These are phyloP conservation scores for Prunus yedoensis DNA, from an alignment of 331 rosid genomes.

Conservation along the genomic window DNA sequence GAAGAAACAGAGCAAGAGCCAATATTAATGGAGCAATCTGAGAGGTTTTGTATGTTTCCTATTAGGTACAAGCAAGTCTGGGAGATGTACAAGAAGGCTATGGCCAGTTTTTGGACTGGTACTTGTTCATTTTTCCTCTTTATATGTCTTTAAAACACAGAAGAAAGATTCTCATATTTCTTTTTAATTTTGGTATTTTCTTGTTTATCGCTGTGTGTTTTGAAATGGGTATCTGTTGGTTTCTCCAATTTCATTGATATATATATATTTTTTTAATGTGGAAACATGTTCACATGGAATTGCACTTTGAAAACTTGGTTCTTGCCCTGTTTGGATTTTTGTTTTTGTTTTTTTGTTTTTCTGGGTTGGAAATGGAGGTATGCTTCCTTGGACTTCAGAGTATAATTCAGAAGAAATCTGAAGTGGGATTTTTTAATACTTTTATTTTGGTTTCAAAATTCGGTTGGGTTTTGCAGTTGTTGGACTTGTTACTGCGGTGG, in stretches of 20 bases:
- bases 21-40: constrained; percentile 65
- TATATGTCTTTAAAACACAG: too few relatives aligned
- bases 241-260: not conserved
- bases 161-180: not conserved
- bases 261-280: not conserved
- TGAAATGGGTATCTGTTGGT: not conserved
- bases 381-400: too few relatives aligned
- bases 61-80: constrained; percentile 66
- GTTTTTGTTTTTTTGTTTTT: not conserved
- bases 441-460: constrained; percentile 9
- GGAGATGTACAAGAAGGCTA: constrained; percentile 95
- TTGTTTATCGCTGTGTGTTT: not conserved
- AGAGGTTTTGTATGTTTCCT: constrained; percentile 90
- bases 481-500: not conserved
- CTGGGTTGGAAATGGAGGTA: not conserved
- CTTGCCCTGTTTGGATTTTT: not conserved
- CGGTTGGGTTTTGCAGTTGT: constrained; percentile 10
- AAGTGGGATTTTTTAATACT: not conserved
- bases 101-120: constrained; percentile 99
- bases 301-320: too few relatives aligned
- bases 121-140: constrained; percentile 1
- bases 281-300: not conserved
- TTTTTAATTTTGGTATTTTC: not conserved
- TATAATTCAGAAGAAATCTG: not conserved
- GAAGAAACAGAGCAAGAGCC: constrained; percentile 51